These are phyloP conservation scores for Tetragonia tetragonoides DNA, from an alignment of 148 eudicot genomes.

Conservation along the genomic window DNA sequence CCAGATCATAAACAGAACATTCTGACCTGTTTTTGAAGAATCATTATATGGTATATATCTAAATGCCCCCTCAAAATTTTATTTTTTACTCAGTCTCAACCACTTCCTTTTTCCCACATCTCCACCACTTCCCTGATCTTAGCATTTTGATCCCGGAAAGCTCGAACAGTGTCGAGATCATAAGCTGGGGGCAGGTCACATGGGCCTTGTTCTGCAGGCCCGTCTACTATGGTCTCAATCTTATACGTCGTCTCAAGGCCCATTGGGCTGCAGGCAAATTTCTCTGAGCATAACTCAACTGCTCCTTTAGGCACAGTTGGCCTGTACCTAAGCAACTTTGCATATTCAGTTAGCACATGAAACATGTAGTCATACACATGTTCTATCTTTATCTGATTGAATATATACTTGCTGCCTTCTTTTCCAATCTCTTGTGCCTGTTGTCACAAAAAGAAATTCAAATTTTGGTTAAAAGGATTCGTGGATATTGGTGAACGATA, in stretches of 20 bases:
- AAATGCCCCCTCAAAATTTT: not conserved
- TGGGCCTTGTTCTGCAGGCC: constrained; percentile 40
- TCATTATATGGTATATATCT: too few relatives aligned
- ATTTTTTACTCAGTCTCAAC: not conserved
- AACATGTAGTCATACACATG: constrained; percentile 66
- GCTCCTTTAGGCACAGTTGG: constrained; percentile 53
- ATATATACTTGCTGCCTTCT: constrained; percentile 46
- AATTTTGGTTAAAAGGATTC: too few relatives aligned
- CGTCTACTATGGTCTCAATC: constrained; percentile 35
- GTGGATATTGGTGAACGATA: not conserved
- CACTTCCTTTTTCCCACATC: constrained; percentile 36
- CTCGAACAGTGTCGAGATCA: constrained; percentile 24
- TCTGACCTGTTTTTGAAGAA: too few relatives aligned
- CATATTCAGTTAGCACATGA: constrained; percentile 52
- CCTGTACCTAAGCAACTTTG: constrained; percentile 49
- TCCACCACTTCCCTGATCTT: constrained; percentile 39
- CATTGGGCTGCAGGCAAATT: constrained; percentile 39
- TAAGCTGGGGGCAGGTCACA: constrained; percentile 47
- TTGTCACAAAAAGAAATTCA: not conserved
- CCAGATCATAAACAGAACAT: not conserved
- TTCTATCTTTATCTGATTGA: constrained; percentile 42
- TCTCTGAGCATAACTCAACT: constrained; percentile 50
- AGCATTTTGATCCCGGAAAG: constrained; percentile 29
- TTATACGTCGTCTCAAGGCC: constrained; percentile 42
- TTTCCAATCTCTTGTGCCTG: constrained; percentile 64